Conservation (phyloP, 2,329 filamentous ascomycete genomes). For the Volutella citrinella region DNA sequence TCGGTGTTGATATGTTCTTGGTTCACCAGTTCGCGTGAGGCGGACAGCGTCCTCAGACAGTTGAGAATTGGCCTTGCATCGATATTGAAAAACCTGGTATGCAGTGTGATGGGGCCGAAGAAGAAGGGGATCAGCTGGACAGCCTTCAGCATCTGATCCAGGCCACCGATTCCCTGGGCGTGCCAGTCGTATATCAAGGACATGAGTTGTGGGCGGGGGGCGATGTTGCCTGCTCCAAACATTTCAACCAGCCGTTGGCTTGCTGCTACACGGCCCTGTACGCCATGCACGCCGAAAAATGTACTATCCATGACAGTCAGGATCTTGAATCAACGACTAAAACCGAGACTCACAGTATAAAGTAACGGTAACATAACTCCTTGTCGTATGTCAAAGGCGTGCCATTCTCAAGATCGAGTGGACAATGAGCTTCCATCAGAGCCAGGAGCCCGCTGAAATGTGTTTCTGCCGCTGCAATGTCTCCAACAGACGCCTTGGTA, state of each 20-base stretch:
- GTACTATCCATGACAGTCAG: too few relatives aligned
- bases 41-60: conserved; percentile 13
- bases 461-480: conserved; percentile 15
- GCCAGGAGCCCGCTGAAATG: conserved; percentile 18
- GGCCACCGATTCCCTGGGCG: conserved; percentile 13
- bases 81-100: conserved; percentile 7
- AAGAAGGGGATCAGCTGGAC: conserved; percentile 18
- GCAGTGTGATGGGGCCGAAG: conserved; percentile 6
- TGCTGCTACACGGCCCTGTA: conserved; percentile 14
- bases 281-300: neutral
- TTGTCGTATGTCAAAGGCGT: conserved; percentile 6
- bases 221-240: conserved; percentile 6
- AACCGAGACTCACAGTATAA: conserved; percentile 13
- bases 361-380: conserved; percentile 19
- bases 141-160: conserved; percentile 13
- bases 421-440: conserved; percentile 15
- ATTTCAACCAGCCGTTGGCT: conserved; percentile 10
- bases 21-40: neutral
- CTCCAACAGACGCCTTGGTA: conserved; percentile 15
- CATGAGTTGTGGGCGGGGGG: conserved; percentile 13
- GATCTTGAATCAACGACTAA: too few relatives aligned
- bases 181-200: conserved; percentile 17
- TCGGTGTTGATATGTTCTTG: conserved; percentile 8
- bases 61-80: conserved; percentile 12
- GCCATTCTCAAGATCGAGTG: neutral